phyloP scores from a whole-genome alignment of 2,329 filamentous ascomycete species.

The Chaetomiaceae sp. region DNA sequence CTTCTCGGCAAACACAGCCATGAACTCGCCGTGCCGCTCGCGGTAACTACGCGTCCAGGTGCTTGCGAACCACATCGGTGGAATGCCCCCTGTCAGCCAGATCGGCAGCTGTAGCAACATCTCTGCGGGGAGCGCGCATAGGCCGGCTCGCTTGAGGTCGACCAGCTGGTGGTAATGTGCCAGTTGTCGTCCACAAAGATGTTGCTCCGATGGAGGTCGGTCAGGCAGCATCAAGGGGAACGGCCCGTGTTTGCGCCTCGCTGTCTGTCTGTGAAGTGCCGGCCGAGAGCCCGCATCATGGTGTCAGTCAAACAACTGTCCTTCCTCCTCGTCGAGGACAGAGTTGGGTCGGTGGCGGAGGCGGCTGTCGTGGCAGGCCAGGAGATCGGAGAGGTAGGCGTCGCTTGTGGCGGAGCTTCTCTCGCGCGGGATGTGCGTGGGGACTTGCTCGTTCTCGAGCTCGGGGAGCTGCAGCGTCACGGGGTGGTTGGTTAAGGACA shows the following conservation, averaged over 20 bases:
- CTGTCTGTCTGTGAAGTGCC: background rate
- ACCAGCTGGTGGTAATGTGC: background rate
- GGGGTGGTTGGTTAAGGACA: conserved; percentile 7
- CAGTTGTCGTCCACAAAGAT: conserved; percentile 5
- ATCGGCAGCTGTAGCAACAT: conserved; percentile 1
- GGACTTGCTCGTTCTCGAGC: conserved; percentile 5
- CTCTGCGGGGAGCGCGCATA: background rate
- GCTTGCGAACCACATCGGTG: background rate
- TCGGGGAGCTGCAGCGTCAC: conserved; percentile 1
- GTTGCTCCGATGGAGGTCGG: conserved; percentile 9
- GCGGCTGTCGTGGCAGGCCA: conserved; percentile 6
- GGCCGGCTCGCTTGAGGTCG: conserved; percentile 3
- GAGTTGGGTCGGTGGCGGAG: conserved; percentile 12
- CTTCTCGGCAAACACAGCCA: background rate
- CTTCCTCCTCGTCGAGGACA: conserved; percentile 2
- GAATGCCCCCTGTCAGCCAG: background rate
- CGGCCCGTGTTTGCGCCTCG: background rate
- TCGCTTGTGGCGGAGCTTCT: background rate
- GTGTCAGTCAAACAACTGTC: conserved; percentile 5
- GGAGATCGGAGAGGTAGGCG: conserved; percentile 1
- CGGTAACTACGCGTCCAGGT: background rate
- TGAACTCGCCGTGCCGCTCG: background rate
- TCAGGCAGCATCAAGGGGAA: background rate
- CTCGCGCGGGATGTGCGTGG: conserved; percentile 4
- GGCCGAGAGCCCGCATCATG: conserved; percentile 4